Percentiles rank a stretch among this genome's conserved stretches.
Conservation (phyloP, 805 yeast species). For the Ogataea nakhonphanomensis region DNA sequence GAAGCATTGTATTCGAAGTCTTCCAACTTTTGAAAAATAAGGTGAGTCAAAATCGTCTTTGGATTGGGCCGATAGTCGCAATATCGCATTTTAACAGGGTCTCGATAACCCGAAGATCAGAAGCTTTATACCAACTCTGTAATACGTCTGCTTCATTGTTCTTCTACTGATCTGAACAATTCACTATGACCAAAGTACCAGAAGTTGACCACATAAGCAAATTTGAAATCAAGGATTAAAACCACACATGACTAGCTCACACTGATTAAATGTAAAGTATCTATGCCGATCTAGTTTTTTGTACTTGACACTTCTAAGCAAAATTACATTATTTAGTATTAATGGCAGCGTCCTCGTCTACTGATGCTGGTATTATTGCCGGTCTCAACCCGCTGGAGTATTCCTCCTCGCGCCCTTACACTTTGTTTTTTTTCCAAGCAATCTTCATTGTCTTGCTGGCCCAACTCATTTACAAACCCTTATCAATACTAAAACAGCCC, state of each 20-base stretch:
- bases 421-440: constrained; percentile 68
- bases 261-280: too few species aligned
- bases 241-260: too few species aligned
- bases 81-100: too few species aligned
- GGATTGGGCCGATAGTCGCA: background rate
- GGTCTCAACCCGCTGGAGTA: constrained; percentile 70
- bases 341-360: too few species aligned
- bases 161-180: too few species aligned
- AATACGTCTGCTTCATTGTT: too few species aligned
- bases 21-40: background rate
- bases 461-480: constrained; percentile 57
- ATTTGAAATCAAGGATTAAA: too few species aligned
- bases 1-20: constrained; percentile 37
- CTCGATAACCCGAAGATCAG: background rate
- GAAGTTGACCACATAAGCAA: too few species aligned
- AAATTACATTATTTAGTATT: too few species aligned
- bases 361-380: constrained; percentile 59
- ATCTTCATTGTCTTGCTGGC: constrained; percentile 57
- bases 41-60: constrained; percentile 1
- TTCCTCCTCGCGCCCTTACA: constrained; percentile 55
- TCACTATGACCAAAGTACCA: too few species aligned
- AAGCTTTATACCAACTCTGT: background rate
- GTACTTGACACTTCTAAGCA: too few species aligned
- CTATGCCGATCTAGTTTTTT: background rate
- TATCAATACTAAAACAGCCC: constrained; percentile 66